Evolutionary conservation across 1,139 yeast species (phyloP), one percentile per base, ranked within the genome.

Genomic region (Scheffersomyces segobiensis): DNA sequence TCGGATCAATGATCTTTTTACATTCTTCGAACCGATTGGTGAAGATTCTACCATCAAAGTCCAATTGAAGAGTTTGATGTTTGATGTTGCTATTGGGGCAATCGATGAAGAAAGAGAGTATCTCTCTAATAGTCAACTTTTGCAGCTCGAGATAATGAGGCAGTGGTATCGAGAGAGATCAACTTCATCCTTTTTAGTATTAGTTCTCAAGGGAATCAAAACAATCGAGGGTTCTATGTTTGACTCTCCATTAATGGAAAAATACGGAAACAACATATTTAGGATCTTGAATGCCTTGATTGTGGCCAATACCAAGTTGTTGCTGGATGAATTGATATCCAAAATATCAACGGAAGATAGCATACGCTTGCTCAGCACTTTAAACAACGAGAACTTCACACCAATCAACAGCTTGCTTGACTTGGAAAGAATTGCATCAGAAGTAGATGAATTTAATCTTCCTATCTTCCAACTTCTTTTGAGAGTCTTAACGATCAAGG

Each of bases 391-490:
- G 53, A 56, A 57, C 17, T 21, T 48, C n/a, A 18, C 52, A 21
- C 63, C 71, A 19, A 53, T 49, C 10, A 19, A 50, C 3, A 55
- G 60, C 3, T 58, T 68, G 14, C 61, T 60, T 3, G 77, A 74
- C 46, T 62, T 77, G n/a, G 58, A 60, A 14, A 55, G 55, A 1
- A 55, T 64, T 18, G 63, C 71, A 0, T n/a, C 54, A 2, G 51
- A 60, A 1, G 71, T 77, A n/a, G 79, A 82, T 60, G 86, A 83
- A 56, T 86, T 85, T 68, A 87, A 84, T 64, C 65, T 87, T 42
- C 82, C 86, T 0, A 65, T 85, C 1, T 76, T 79, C 55, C 91
- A 87, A 65, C 68, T 85, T 21, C 67, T 86, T 10, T 59, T 78
- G 3, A 64, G 72, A 50, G 60, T 70, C 0, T 60, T 75, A 0